Conservation (phyloP, 305 asterid genomes). For the Fraxinus nigra region DNA sequence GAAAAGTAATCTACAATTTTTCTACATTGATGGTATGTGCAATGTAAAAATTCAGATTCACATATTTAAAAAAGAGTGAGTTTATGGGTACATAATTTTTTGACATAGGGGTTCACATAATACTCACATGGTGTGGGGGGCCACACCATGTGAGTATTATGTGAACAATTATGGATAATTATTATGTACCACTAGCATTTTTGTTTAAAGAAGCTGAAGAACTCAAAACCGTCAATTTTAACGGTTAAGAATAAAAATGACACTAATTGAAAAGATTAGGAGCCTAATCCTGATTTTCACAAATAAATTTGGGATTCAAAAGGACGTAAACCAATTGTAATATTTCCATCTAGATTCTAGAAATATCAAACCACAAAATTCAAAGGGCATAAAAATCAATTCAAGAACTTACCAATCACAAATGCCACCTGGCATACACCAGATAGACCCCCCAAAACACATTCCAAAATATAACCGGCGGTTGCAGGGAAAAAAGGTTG, state of each 20-base stretch:
- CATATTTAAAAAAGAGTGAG: too few relatives aligned
- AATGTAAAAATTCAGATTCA: neutral
- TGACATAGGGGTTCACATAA: too few relatives aligned
- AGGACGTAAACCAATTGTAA: neutral
- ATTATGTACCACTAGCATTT: too few relatives aligned
- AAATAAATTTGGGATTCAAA: neutral
- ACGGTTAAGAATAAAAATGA: neutral
- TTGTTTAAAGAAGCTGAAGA: neutral
- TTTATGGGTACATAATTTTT: too few relatives aligned
- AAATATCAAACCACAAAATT: neutral
- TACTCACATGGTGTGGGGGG: too few relatives aligned
- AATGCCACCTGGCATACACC: conserved; percentile 32
- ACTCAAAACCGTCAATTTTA: too few relatives aligned
- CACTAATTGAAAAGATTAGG: too few relatives aligned
- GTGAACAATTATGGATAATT: too few relatives aligned
- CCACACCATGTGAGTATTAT: too few relatives aligned
- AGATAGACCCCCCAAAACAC: conserved; percentile 6
- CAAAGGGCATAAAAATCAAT: conserved; percentile 1
- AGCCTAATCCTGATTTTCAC: neutral
- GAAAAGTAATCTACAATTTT: too few relatives aligned
- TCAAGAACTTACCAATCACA: conserved; percentile 16
- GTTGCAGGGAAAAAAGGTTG: conserved; percentile 34
- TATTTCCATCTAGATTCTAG: neutral
- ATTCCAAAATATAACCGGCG: conserved; percentile 33
- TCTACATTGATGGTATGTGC: too few relatives aligned